Conservation (phyloP, 768 basidiomycete genomes). For the Calvatia gigantea region DNA sequence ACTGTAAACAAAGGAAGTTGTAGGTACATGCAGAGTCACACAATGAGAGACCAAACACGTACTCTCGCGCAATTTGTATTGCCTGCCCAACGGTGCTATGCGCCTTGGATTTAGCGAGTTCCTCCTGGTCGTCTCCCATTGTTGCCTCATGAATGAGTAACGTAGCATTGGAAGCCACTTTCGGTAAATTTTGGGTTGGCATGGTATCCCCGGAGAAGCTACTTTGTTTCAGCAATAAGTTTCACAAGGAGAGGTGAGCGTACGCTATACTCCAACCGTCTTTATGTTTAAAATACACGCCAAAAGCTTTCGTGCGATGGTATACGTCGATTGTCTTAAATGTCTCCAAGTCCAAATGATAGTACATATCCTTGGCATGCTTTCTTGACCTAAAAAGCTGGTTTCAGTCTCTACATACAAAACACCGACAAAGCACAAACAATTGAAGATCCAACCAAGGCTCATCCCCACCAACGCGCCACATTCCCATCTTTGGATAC, state of each 20-base stretch:
- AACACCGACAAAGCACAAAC: conserved; percentile 20
- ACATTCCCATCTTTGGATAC: conserved; percentile 37
- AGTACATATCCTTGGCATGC: conserved; percentile 43
- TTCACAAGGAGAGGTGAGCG: conserved; percentile 42
- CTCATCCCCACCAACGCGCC: conserved; percentile 41
- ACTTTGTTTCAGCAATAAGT: conserved; percentile 14
- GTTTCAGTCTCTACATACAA: background rate
- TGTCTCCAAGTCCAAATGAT: conserved; percentile 50
- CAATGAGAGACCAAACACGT: conserved; percentile 20
- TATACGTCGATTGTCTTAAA: conserved; percentile 69
- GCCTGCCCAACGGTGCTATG: conserved; percentile 93
- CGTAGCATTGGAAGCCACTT: conserved; percentile 63
- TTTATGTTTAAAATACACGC: conserved; percentile 59
- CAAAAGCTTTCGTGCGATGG: conserved; percentile 74
- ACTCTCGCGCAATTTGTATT: conserved; percentile 71
- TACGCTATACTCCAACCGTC: conserved; percentile 81
- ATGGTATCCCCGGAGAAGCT: conserved; percentile 93
- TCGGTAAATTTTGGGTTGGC: conserved; percentile 65
- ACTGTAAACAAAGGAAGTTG: conserved; percentile 31
- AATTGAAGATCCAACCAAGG: conserved; percentile 40
- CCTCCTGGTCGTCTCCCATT: conserved; percentile 80
- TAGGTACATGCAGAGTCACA: background rate
- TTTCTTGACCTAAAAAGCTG: conserved; percentile 36
- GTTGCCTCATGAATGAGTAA: conserved; percentile 94
- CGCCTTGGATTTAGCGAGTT: conserved; percentile 69